Evolutionary conservation across 1,284 basidiomycete genomes (phyloP).

Genomic region (Mycosarcoma maydis): DNA sequence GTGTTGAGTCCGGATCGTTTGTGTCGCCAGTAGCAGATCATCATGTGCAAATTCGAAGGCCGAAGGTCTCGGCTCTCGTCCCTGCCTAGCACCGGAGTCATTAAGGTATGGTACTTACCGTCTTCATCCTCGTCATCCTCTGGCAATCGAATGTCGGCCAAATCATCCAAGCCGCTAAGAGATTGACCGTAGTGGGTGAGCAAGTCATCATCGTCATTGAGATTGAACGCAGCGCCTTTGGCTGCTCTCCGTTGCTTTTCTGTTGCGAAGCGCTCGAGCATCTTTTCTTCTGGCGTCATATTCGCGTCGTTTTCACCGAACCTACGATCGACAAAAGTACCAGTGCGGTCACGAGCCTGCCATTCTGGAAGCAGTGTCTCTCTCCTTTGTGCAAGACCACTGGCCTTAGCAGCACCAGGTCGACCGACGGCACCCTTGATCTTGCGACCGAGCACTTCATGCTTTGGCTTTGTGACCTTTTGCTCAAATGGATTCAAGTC

Average conservation of each 20-base stretch:
- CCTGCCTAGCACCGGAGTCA: background rate
- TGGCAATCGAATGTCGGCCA: constrained; percentile 73
- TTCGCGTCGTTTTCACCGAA: constrained; percentile 94
- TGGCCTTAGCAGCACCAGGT: constrained; percentile 86
- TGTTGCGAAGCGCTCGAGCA: constrained; percentile 93
- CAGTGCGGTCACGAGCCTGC: constrained; percentile 78
- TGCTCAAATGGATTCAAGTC: constrained; percentile 90
- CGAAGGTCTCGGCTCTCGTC: background rate
- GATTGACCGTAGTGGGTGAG: constrained; percentile 94
- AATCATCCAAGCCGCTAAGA: constrained; percentile 84
- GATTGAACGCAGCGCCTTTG: constrained; percentile 84
- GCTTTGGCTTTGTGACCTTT: constrained; percentile 73
- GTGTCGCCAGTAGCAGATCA: constrained; percentile 56
- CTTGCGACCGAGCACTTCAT: constrained; percentile 87
- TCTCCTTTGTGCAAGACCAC: constrained; percentile 79
- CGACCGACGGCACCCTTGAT: constrained; percentile 83
- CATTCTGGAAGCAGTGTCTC: constrained; percentile 85
- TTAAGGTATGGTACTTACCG: constrained; percentile 34
- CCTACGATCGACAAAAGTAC: constrained; percentile 89
- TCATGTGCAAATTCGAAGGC: constrained; percentile 21
- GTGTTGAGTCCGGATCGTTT: constrained; percentile 52
- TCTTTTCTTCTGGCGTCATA: constrained; percentile 92
- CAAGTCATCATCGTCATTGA: constrained; percentile 73
- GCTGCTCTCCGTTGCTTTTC: constrained; percentile 72
- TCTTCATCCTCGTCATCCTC: constrained; percentile 58